These are phyloP conservation scores for Auricularia heimuer DNA, from an alignment of 768 basidiomycete species.

Conservation along the genomic window DNA sequence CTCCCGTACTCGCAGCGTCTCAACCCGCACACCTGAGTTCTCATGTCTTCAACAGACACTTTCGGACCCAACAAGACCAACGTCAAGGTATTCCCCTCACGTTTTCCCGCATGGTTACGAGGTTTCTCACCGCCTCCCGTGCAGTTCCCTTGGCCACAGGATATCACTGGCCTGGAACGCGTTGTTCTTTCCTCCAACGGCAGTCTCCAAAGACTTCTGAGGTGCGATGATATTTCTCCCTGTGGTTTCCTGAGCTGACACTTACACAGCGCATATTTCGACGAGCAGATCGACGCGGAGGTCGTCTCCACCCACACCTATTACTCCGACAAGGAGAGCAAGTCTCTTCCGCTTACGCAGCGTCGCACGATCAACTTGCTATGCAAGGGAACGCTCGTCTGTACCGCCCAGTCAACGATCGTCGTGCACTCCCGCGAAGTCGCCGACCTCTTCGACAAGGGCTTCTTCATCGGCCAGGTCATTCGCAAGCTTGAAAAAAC, in stretches of 20 bases:
- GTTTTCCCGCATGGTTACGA: background rate
- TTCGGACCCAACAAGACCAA: background rate
- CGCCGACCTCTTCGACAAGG: slow-evolving; percentile 56
- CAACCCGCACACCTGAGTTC: background rate
- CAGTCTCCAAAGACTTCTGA: slow-evolving; percentile 57
- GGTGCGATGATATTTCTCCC: slow-evolving; percentile 27
- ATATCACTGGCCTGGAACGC: slow-evolving; percentile 49
- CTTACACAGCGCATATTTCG: slow-evolving; percentile 49
- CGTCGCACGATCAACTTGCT: slow-evolving; percentile 55
- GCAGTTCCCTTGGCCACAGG: slow-evolving; percentile 44
- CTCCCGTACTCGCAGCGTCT: no score
- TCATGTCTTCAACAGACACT: background rate
- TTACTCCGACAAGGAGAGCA: background rate
- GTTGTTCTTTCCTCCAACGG: slow-evolving; percentile 61
- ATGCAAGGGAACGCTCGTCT: slow-evolving; percentile 44
- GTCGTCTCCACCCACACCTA: slow-evolving; percentile 44
- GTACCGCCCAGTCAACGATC: slow-evolving; percentile 57
- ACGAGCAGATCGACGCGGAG: slow-evolving; percentile 47
- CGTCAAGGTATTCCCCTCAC: background rate
- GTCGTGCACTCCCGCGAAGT: slow-evolving; percentile 43
- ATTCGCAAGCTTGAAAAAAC: slow-evolving; percentile 43
- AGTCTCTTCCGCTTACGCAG: slow-evolving; percentile 39
- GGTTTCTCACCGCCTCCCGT: slow-evolving; percentile 4
- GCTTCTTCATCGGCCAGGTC: slow-evolving; percentile 60
- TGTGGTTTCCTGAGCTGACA: background rate